phyloP scores from a whole-genome alignment of 2,329 filamentous ascomycete genomes.

The Paraphaeosphaeria sporulosa region DNA sequence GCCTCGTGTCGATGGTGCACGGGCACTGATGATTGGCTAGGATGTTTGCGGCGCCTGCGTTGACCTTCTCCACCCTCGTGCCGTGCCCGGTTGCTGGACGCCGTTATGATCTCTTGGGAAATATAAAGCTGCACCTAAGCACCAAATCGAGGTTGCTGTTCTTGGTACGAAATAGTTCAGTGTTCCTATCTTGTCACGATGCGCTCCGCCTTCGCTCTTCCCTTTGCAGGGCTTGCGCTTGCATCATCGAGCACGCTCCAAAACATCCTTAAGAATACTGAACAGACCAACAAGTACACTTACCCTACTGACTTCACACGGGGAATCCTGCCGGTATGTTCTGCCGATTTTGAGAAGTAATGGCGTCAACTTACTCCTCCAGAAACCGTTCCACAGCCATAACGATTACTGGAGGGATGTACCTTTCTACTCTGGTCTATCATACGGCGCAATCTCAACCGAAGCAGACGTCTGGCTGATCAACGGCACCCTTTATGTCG shows the following conservation, averaged over 20 bases:
- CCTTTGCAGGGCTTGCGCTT: constrained; percentile 25
- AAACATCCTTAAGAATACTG: constrained; percentile 63
- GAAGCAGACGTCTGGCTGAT: constrained; percentile 70
- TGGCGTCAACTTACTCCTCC: constrained; percentile 14
- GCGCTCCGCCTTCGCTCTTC: constrained; percentile 27
- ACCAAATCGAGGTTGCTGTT: neutral
- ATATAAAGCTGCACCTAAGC: constrained; percentile 3
- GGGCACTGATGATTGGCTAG: constrained; percentile 18
- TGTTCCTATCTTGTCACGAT: constrained; percentile 15
- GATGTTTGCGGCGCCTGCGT: constrained; percentile 14
- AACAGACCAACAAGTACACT: constrained; percentile 60
- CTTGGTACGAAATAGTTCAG: too few species aligned
- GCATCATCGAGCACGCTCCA: constrained; percentile 58
- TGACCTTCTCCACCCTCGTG: constrained; percentile 7
- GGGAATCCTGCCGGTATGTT: constrained; percentile 63
- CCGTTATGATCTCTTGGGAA: neutral
- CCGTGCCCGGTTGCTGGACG: neutral
- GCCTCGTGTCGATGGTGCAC: constrained; percentile 12
- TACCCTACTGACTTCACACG: constrained; percentile 70
- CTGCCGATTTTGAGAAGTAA: constrained; percentile 5
- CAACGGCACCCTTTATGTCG: constrained; percentile 64
- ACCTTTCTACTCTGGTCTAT: constrained; percentile 61
- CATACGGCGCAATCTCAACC: constrained; percentile 63
- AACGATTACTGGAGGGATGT: constrained; percentile 67
- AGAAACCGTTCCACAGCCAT: constrained; percentile 63